Conservation (phyloP, 2,329 filamentous ascomycete genomes). For the Lachnellula cervina region DNA sequence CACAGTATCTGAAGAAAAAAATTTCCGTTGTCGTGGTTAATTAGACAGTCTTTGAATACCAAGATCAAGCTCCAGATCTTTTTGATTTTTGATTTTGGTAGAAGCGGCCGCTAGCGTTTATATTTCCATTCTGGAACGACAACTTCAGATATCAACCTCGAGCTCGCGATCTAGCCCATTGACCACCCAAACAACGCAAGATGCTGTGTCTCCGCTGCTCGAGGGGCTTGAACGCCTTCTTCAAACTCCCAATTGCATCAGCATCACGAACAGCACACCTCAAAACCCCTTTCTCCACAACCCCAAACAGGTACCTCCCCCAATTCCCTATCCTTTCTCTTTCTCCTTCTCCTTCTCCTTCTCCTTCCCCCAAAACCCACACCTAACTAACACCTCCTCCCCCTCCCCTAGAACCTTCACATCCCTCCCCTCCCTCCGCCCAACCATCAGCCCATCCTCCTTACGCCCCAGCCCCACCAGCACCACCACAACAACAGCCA, state of each 20-base stretch:
- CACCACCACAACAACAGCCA: neutral
- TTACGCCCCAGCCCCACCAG: neutral
- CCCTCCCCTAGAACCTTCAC: slow-evolving; percentile 27
- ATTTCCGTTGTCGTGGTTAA: neutral
- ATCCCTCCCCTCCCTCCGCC: slow-evolving; percentile 26
- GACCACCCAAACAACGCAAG: slow-evolving; percentile 1
- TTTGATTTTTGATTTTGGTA: slow-evolving; percentile 1
- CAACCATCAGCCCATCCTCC: slow-evolving; percentile 21
- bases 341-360: neutral
- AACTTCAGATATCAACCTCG: slow-evolving; percentile 2
- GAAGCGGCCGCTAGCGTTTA: slow-evolving; percentile 14
- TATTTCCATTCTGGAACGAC: neutral
- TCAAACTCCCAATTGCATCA: slow-evolving; percentile 9
- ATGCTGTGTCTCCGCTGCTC: slow-evolving; percentile 31
- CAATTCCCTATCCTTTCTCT: neutral
- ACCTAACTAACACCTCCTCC: slow-evolving; percentile 5
- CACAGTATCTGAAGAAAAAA: neutral
- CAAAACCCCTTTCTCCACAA: slow-evolving; percentile 4
- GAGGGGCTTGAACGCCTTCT: slow-evolving; percentile 17
- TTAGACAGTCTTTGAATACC: neutral
- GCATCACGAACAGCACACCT: slow-evolving; percentile 5
- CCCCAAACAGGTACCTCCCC: slow-evolving; percentile 18
- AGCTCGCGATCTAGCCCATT: neutral
- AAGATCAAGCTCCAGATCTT: neutral
- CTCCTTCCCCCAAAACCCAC: neutral